Evolutionary conservation across 495 filamentous ascomycete genomes (phyloP).

Genomic region (Podospora tetraspora): DNA sequence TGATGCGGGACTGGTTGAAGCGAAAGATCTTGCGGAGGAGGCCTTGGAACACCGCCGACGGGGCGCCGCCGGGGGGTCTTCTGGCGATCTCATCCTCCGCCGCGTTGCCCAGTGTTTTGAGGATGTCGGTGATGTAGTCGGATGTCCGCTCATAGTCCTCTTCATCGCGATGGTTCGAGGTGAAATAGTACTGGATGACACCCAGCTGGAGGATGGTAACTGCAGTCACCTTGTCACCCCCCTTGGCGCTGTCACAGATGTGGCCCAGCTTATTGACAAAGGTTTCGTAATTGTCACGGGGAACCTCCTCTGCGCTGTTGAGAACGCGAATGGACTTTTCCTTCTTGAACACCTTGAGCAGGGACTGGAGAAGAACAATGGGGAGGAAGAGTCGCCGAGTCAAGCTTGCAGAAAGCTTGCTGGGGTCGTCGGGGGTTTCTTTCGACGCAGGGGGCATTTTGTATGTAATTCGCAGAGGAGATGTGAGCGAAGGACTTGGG

Average conservation of each 20-base stretch:
- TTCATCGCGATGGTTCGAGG: constrained; percentile 17
- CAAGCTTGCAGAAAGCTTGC: neutral
- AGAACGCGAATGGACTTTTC: neutral
- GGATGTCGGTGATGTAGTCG: neutral
- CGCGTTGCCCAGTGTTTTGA: neutral
- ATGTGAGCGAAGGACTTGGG: neutral
- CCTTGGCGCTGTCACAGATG: constrained; percentile 20
- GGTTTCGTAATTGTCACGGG: neutral
- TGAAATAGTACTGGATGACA: constrained; percentile 19
- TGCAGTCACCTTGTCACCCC: constrained; percentile 18
- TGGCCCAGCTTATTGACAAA: constrained; percentile 30
- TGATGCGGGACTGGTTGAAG: constrained; percentile 17
- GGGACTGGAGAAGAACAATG: neutral
- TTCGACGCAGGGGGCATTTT: neutral
- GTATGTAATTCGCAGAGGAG: neutral
- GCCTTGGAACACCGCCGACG: neutral
- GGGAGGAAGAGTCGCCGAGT: neutral
- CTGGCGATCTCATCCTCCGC: neutral
- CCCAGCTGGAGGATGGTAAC: constrained; percentile 16
- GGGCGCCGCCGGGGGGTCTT: too few relatives aligned
- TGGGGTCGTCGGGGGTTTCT: neutral
- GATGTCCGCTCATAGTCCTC: neutral
- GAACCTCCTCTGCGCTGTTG: neutral
- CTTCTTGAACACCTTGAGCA: neutral
- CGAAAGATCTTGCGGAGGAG: constrained; percentile 10